Evolutionary conservation across 768 basidiomycete genomes (phyloP).

Genomic region (Hygrocybe punicea): DNA sequence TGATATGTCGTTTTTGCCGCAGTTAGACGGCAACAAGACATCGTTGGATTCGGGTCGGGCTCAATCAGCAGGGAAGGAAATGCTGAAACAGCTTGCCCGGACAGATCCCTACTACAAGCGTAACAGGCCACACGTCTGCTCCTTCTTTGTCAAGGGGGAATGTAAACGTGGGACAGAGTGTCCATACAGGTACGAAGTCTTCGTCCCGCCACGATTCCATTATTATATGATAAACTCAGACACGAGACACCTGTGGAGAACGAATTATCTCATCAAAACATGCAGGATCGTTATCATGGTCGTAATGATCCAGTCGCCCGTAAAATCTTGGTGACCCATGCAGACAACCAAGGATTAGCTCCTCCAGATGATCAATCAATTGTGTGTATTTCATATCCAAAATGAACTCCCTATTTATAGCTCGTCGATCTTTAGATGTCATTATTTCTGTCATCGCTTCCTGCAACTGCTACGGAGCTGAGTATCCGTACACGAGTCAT

Average conservation of each 20-base stretch:
- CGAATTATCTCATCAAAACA: slow-evolving; percentile 85
- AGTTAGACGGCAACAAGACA: slow-evolving; percentile 74
- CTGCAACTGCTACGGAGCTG: slow-evolving; percentile 64
- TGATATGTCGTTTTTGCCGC: slow-evolving; percentile 8
- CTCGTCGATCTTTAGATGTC: slow-evolving; percentile 55
- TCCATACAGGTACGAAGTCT: slow-evolving; percentile 54
- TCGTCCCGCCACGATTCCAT: not conserved
- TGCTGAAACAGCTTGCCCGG: slow-evolving; percentile 91
- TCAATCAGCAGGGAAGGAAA: slow-evolving; percentile 85
- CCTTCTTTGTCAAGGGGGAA: slow-evolving; percentile 93
- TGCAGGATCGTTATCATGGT: slow-evolving; percentile 93
- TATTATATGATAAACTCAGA: slow-evolving; percentile 34
- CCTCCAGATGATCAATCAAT: slow-evolving; percentile 86
- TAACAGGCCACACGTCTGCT: slow-evolving; percentile 90
- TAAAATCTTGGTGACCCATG: slow-evolving; percentile 80
- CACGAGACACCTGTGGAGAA: slow-evolving; percentile 87
- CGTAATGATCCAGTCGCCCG: slow-evolving; percentile 89
- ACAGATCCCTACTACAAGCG: slow-evolving; percentile 98
- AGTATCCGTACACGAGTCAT: slow-evolving; percentile 71
- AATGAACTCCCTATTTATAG: not conserved
- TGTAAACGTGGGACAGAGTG: slow-evolving; percentile 90
- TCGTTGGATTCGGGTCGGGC: slow-evolving; percentile 59
- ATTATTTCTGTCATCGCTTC: slow-evolving; percentile 77
- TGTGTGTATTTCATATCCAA: slow-evolving; percentile 46
- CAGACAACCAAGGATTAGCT: slow-evolving; percentile 76